Evolutionary conservation across 1,139 yeast species (phyloP).

Genomic region (Kodamaea sp.): DNA sequence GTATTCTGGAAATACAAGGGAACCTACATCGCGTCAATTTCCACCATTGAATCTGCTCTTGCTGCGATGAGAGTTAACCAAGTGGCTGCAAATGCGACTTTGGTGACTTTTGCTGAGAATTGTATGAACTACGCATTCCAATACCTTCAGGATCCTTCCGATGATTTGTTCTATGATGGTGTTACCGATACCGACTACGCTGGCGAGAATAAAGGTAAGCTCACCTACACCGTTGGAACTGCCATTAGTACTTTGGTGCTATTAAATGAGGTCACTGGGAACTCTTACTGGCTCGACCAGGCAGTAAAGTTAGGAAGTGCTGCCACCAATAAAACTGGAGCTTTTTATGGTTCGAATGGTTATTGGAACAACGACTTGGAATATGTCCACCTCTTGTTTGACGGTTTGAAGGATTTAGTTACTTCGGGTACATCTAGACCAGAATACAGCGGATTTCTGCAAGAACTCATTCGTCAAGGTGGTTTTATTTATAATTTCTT

Average conservation of each 20-base stretch:
- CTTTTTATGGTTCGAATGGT: constrained; percentile 14
- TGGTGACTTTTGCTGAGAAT: constrained; percentile 23
- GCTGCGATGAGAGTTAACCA: constrained; percentile 32
- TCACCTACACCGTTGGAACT: constrained; percentile 39
- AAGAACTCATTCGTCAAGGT: constrained; percentile 22
- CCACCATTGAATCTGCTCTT: constrained; percentile 37
- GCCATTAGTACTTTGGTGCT: constrained; percentile 33
- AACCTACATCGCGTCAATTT: constrained; percentile 35
- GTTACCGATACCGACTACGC: constrained; percentile 16
- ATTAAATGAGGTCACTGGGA: constrained; percentile 17
- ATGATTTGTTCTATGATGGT: constrained; percentile 36
- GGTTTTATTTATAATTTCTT: constrained; percentile 21
- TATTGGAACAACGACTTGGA: constrained; percentile 16
- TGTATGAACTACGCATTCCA: constrained; percentile 28
- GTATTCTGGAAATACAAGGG: constrained; percentile 30
- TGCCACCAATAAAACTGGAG: constrained; percentile 15
- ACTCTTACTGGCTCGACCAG: constrained; percentile 12
- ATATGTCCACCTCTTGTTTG: constrained; percentile 15
- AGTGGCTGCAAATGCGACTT: constrained; percentile 16
- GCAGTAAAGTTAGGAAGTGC: constrained; percentile 14
- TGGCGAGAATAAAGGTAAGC: constrained; percentile 32
- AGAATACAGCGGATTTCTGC: constrained; percentile 14
- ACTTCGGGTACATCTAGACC: constrained; percentile 10
- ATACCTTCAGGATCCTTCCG: constrained; percentile 30
- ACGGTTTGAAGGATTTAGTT: constrained; percentile 16